Evolutionary conservation across 495 filamentous ascomycete genomes (phyloP), one percentile per base, ranked within the genome.

Genomic region (Pseudotulostoma volvatum): DNA sequence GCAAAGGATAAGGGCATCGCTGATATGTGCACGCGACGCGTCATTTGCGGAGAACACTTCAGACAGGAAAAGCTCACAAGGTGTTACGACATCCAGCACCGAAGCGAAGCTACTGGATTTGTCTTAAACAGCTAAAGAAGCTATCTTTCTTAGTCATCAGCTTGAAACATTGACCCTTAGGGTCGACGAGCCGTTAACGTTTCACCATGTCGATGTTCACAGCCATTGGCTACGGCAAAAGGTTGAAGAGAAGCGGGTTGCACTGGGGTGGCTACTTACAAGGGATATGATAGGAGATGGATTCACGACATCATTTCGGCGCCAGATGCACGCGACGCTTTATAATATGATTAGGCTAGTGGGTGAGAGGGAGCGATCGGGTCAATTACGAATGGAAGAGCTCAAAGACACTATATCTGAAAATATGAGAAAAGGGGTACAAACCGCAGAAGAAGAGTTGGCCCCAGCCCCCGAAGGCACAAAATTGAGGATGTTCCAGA

Each of bases 151-250:
- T 11, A 28, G 23, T 11, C 5, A 11, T 5, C 23, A 5, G 11
- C 23, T 28, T 28, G 5, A 28, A 11, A 11, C 23, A 11, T 28
- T 28, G 11, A 28, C 11, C 11, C 5, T 28, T 11, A 5, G 11
- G 11, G 5, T 28, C 5, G 11, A 28, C 11, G 23, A 28, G 23
- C 23, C 23, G 5, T 28, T 28, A 4, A 44, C 43, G 38, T 43
- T 51, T 9, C 13, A 34, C 0, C 43, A 51, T 15, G 34, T 51
- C 1, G 43, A 51, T 37, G 46, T 51, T 18, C 37, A 44, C 21
- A 11, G 36, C 1, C 19, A 36, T 11, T 51, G 39, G 48, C 38
- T 51, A n/a, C n/a, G n/a, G n/a, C n/a, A n/a, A 3, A 32, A 43
- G 18, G 41, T 45, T 1, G 11, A 38, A 18, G 21, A 3, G 5